A percentile compares a stretch with the other conserved stretches of the same genome.
phyloP scores from a whole-genome alignment of 352 stramenopile species.

The Pythium plurisporium region DNA sequence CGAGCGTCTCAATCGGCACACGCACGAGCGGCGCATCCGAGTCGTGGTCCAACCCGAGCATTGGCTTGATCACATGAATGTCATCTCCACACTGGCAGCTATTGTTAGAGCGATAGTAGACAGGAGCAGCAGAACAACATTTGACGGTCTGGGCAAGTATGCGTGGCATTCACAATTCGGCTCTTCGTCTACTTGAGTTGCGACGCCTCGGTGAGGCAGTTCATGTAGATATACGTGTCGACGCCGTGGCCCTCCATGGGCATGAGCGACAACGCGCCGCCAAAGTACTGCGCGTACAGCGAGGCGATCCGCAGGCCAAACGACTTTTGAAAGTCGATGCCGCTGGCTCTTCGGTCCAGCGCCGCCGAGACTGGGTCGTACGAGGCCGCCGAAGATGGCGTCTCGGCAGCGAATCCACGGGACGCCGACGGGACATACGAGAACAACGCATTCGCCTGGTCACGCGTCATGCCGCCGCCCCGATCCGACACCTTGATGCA shows the following conservation, averaged over 20 bases:
- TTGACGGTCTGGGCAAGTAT: too few relatives aligned
- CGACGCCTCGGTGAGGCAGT: conserved; percentile 68
- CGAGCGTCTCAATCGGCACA: not conserved
- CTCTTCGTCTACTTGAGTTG: conserved; percentile 51
- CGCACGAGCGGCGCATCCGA: not conserved
- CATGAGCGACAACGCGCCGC: conserved; percentile 97
- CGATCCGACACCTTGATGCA: conserved; percentile 82
- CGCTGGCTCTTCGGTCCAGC: conserved; percentile 60
- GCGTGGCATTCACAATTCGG: not conserved
- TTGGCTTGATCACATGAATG: not conserved
- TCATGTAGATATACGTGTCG: conserved; percentile 91
- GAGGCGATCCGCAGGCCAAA: conserved; percentile 89
- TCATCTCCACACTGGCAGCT: not conserved
- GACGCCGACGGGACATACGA: conserved; percentile 39
- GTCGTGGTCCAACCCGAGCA: not conserved
- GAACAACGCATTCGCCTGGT: conserved; percentile 61
- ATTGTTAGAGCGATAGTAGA: conserved; percentile 5
- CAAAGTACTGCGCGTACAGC: conserved; percentile 98
- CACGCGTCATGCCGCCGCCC: conserved; percentile 68
- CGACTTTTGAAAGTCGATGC: conserved; percentile 66
- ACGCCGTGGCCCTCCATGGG: conserved; percentile 98
- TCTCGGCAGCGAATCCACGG: not conserved
- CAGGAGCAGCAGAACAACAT: too few relatives aligned
- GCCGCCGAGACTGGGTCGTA: conserved; percentile 73
- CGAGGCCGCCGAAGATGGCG: conserved; percentile 3